Evolutionary conservation across 108 stramenopile genomes (phyloP).

Genomic region (Asterionellopsis glacialis): DNA sequence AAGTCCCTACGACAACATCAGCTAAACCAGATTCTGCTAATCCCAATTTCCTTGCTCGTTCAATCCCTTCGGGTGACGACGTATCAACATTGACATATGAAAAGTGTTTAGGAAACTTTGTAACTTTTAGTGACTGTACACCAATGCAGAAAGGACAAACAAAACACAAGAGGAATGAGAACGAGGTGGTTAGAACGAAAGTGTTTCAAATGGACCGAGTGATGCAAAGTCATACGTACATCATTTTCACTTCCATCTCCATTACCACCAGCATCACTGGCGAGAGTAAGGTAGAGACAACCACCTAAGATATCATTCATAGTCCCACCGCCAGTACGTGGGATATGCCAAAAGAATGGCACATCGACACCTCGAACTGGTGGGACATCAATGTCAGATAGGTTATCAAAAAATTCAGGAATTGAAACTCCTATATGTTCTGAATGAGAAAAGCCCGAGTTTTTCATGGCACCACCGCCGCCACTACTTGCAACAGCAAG

Average conservation of each 20-base stretch:
- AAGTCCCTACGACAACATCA: slow-evolving; percentile 32
- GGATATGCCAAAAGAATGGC: slow-evolving; percentile 51
- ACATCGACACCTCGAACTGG: slow-evolving; percentile 29
- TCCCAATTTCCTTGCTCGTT: slow-evolving; percentile 27
- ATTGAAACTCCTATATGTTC: slow-evolving; percentile 9
- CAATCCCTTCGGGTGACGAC: slow-evolving; percentile 25
- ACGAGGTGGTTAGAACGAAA: background rate
- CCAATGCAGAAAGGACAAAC: background rate
- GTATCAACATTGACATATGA: slow-evolving; percentile 42
- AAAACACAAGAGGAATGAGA: background rate
- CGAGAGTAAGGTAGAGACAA: slow-evolving; percentile 34
- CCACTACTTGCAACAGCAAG: too few species aligned
- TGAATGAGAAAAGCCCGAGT: background rate
- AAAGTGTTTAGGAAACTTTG: slow-evolving; percentile 21
- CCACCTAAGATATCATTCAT: slow-evolving; percentile 39
- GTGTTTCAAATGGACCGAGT: background rate
- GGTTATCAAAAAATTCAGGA: slow-evolving; percentile 18
- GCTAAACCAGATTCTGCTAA: slow-evolving; percentile 26
- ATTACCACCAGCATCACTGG: slow-evolving; percentile 33
- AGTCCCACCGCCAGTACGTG: slow-evolving; percentile 44
- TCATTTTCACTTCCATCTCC: slow-evolving; percentile 13
- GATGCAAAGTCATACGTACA: slow-evolving; percentile 5
- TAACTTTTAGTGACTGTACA: slow-evolving; percentile 19
- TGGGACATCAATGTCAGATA: slow-evolving; percentile 24
- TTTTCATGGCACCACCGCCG: too few species aligned